Percentiles rank a stretch among this genome's conserved stretches.
These are phyloP conservation scores for Pythium chondricola DNA, from an alignment of 352 stramenopile species.

Conservation along the genomic window DNA sequence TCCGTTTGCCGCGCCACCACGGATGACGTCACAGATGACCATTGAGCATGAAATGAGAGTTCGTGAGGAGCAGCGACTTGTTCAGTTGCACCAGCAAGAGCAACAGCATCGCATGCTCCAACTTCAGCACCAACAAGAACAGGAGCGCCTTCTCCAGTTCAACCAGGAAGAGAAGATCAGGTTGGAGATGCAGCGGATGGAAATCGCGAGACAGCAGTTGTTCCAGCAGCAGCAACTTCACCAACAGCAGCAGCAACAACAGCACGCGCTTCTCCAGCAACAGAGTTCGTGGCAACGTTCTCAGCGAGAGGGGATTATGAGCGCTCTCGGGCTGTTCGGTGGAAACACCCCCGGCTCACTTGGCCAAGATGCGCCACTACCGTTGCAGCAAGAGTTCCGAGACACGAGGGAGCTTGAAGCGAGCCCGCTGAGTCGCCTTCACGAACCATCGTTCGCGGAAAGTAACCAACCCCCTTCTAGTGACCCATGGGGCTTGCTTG, in stretches of 20 bases:
- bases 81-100: constrained; percentile 60
- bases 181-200: constrained; percentile 75
- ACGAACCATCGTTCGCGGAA: constrained; percentile 7
- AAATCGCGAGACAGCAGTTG: constrained; percentile 62
- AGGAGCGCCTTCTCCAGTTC: constrained; percentile 60
- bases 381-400: constrained; percentile 49
- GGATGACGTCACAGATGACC: constrained; percentile 23
- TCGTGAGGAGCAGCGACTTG: constrained; percentile 47
- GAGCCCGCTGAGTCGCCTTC: not conserved
- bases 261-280: constrained; percentile 65
- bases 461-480: constrained; percentile 3
- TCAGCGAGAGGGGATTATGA: constrained; percentile 78
- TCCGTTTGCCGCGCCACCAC: constrained; percentile 44
- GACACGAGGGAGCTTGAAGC: constrained; percentile 30
- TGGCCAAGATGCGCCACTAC: constrained; percentile 31
- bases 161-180: constrained; percentile 76
- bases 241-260: constrained; percentile 46
- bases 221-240: constrained; percentile 50
- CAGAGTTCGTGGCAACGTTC: constrained; percentile 72
- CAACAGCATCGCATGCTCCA: constrained; percentile 51
- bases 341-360: constrained; percentile 29
- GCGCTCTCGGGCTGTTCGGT: constrained; percentile 61
- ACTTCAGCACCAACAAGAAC: constrained; percentile 61
- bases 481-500: constrained; percentile 16
- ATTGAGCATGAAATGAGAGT: constrained; percentile 12